These are phyloP conservation scores for Aspergillus hancockii DNA, from an alignment of 495 filamentous ascomycete genomes.

Conservation along the genomic window DNA sequence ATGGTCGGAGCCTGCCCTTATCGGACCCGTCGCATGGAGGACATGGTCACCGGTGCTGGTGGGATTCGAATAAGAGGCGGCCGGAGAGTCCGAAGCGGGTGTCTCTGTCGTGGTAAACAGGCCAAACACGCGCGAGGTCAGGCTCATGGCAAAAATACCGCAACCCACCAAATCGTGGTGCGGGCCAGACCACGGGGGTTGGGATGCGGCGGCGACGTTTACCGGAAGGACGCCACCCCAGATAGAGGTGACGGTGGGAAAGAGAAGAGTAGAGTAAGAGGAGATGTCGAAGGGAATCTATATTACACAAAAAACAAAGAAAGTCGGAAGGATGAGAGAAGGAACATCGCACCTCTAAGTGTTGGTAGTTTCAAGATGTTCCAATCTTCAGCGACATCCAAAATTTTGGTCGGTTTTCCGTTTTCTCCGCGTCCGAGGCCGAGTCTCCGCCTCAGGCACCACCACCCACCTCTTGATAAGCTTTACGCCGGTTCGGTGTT, in stretches of 20 bases:
- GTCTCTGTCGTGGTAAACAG: conserved; percentile 44
- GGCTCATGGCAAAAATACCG: conserved; percentile 48
- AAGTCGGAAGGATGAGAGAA: conserved; percentile 16
- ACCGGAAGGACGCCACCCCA: conserved; percentile 16
- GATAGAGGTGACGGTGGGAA: conserved; percentile 10
- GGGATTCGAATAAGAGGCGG: conserved; percentile 12
- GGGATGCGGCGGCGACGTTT: conserved; percentile 27
- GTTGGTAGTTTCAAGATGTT: background rate
- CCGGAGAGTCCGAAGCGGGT: conserved; percentile 27
- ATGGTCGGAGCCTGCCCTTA: conserved; percentile 19
- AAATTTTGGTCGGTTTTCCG: conserved; percentile 44
- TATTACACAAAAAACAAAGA: conserved; percentile 19
- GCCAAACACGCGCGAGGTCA: conserved; percentile 46
- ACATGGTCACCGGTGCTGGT: conserved; percentile 17
- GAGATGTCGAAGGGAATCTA: conserved; percentile 25
- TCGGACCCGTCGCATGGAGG: conserved; percentile 13
- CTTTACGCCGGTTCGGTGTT: background rate
- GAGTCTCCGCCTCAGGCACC: conserved; percentile 34
- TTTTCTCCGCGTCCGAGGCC: conserved; percentile 35
- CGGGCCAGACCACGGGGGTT: conserved; percentile 34
- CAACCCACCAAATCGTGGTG: conserved; percentile 36
- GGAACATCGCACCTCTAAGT: conserved; percentile 16
- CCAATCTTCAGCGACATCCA: conserved; percentile 10
- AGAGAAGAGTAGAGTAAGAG: conserved; percentile 19
- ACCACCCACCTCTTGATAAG: conserved; percentile 1